A percentile compares a stretch with the other conserved stretches of the same genome.
Conservation (phyloP, 2,329 filamentous ascomycete genomes). For the Curvularia sp. region DNA sequence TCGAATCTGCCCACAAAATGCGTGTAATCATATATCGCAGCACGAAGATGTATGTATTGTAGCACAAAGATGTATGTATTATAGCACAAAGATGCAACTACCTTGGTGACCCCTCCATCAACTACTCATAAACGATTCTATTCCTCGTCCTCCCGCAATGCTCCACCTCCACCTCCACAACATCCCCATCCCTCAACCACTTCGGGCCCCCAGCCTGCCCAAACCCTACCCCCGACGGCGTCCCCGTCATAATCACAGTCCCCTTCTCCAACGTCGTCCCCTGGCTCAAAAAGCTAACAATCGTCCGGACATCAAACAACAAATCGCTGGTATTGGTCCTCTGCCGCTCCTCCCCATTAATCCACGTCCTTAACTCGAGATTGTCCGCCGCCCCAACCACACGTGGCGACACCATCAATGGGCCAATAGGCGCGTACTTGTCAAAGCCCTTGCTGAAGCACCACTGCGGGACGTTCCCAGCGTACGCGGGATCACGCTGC, state of each 20-base stretch:
- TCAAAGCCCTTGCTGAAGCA: conserved; percentile 62
- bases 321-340: conserved; percentile 45
- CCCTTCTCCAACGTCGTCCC: conserved; percentile 51
- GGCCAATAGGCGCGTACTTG: conserved; percentile 59
- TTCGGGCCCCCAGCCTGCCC: conserved; percentile 43
- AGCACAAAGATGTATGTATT: not conserved
- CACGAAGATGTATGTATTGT: not conserved
- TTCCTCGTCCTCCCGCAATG: conserved; percentile 3
- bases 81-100: not conserved
- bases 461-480: conserved; percentile 58
- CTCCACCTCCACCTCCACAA: conserved; percentile 45
- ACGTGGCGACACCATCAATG: conserved; percentile 51
- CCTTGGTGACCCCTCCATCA: not conserved
- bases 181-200: conserved; percentile 48
- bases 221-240: conserved; percentile 53
- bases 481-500: conserved; percentile 47
- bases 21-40: not conserved
- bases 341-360: conserved; percentile 57
- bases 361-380: conserved; percentile 47
- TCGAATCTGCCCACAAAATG: not conserved
- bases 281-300: conserved; percentile 53
- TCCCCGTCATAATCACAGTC: conserved; percentile 56
- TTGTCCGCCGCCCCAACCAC: conserved; percentile 50
- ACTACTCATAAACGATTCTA: conserved; percentile 2
- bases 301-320: conserved; percentile 53